Conservation (phyloP, 306 rosid species). For the cucumber (Cucumis sativus) region DNA sequence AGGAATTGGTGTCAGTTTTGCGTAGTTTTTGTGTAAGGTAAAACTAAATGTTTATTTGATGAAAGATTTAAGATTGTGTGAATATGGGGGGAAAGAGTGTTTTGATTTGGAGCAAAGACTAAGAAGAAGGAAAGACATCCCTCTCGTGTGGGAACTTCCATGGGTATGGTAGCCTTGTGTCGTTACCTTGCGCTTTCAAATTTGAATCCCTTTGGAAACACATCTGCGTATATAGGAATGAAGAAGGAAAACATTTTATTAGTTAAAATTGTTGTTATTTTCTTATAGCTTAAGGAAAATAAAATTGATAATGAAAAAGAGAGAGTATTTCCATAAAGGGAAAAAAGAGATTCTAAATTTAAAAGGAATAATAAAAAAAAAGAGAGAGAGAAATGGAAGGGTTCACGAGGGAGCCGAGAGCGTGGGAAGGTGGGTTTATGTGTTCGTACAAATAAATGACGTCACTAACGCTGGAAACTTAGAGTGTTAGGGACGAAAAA, state of each 20-base stretch:
- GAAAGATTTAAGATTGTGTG: no score
- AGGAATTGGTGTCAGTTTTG: no score
- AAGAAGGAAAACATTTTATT: background rate
- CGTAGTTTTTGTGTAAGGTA: no score
- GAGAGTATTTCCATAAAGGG: background rate
- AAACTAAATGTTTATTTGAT: no score
- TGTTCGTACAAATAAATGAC: slow-evolving; percentile 15
- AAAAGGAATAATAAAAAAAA: background rate
- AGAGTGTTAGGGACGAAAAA: background rate
- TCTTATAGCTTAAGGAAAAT: background rate
- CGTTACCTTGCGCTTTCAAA: no score
- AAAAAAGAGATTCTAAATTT: background rate
- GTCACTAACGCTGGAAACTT: slow-evolving; percentile 5
- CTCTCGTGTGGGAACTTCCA: no score
- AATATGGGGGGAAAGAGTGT: no score
- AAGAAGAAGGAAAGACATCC: no score
- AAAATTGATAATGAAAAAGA: background rate
- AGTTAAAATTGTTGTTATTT: background rate
- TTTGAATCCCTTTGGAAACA: no score
- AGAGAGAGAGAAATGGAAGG: background rate
- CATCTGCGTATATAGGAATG: no score
- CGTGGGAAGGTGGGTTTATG: slow-evolving; percentile 22
- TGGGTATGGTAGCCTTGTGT: no score
- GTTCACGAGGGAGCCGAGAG: slow-evolving; percentile 47
- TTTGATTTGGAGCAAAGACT: no score